Evolutionary conservation across 495 filamentous ascomycete genomes (phyloP).

Genomic region (Penicillium bialowiezense): DNA sequence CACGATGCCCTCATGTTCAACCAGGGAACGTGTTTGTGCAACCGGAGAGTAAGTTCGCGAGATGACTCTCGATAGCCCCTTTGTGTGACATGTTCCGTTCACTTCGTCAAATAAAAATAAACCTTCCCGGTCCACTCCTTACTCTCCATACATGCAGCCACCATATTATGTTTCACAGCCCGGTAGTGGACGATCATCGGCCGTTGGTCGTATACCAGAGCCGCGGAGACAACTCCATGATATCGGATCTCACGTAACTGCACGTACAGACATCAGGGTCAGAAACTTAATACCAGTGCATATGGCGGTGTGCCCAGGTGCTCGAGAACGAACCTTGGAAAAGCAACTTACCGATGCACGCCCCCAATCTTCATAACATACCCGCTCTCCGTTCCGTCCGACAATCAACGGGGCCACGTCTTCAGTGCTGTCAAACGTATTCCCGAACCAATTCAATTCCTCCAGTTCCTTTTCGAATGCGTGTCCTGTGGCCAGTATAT

Average conservation of each 20-base stretch:
- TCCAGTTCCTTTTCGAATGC: slow-evolving; percentile 15
- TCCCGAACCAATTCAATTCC: slow-evolving; percentile 22
- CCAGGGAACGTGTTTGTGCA: no score
- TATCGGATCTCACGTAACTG: slow-evolving; percentile 27
- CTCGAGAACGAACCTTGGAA: no score
- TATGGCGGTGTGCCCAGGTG: no score
- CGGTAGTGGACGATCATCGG: slow-evolving; percentile 32
- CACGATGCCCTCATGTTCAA: no score
- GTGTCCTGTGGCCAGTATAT: slow-evolving; percentile 20
- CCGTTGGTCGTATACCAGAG: slow-evolving; percentile 28
- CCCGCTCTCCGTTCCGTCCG: slow-evolving; percentile 16
- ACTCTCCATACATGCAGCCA: slow-evolving; percentile 27
- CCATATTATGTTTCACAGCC: slow-evolving; percentile 18
- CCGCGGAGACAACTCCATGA: slow-evolving; percentile 21
- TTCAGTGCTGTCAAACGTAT: slow-evolving; percentile 14
- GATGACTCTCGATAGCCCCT: background rate
- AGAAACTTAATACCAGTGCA: background rate
- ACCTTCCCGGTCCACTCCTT: slow-evolving; percentile 8
- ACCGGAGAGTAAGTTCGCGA: no score
- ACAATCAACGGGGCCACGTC: slow-evolving; percentile 25
- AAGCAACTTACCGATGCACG: slow-evolving; percentile 17
- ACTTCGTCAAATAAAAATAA: slow-evolving; percentile 16
- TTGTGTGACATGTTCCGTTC: no score
- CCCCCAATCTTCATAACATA: slow-evolving; percentile 18
- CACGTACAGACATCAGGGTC: no score